Percentiles rank a stretch among this genome's conserved stretches.
These are phyloP conservation scores for Candida hungchunana DNA, from an alignment of 805 yeast species.

Conservation along the genomic window DNA sequence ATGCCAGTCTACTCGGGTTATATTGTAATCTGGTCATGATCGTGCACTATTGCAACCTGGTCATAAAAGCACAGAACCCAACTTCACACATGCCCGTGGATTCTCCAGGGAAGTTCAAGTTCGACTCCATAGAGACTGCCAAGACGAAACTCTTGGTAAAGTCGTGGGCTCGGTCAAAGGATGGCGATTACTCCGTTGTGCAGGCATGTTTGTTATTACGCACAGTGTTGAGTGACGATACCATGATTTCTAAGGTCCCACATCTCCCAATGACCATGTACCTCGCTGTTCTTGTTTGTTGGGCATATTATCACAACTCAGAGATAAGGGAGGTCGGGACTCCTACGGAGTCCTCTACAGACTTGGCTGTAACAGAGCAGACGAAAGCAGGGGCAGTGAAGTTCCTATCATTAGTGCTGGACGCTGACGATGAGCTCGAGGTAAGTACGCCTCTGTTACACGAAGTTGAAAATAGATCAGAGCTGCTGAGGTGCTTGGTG, in stretches of 20 bases:
- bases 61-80: slow-evolving; percentile 1
- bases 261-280: slow-evolving; percentile 23
- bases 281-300: slow-evolving; percentile 18
- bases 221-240: slow-evolving; percentile 23
- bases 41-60: slow-evolving; percentile 10
- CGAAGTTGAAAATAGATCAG: too few relatives aligned
- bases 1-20: slow-evolving; percentile 26
- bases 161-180: slow-evolving; percentile 27
- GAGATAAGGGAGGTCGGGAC: background rate
- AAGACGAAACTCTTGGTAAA: slow-evolving; percentile 16
- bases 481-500: background rate
- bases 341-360: background rate
- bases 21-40: slow-evolving; percentile 25
- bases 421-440: background rate
- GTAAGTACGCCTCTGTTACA: background rate
- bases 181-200: slow-evolving; percentile 24
- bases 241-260: slow-evolving; percentile 22
- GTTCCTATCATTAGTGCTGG: background rate
- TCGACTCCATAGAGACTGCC: slow-evolving; percentile 16
- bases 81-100: slow-evolving; percentile 1
- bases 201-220: slow-evolving; percentile 29
- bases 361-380: too few relatives aligned
- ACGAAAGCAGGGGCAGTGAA: background rate
- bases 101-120: slow-evolving; percentile 13
- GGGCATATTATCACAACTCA: slow-evolving; percentile 11